A percentile compares a stretch with the other conserved stretches of the same genome.
Conservation (phyloP, 2,329 filamentous ascomycete species). For the Calonectria honghensis region DNA sequence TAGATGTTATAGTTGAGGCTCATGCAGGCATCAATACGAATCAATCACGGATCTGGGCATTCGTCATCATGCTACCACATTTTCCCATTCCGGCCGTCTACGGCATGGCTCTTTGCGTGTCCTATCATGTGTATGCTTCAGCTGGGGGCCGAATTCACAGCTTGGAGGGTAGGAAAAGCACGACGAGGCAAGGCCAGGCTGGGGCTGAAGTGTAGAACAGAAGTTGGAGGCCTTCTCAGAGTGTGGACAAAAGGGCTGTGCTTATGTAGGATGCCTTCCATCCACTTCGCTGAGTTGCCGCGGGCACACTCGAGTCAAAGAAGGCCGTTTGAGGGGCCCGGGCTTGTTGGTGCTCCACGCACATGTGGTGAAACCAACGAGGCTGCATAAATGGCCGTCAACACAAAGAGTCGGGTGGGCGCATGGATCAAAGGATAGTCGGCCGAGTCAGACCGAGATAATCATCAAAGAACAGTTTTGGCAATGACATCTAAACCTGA, state of each 20-base stretch:
- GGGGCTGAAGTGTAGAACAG: not conserved
- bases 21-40: not conserved
- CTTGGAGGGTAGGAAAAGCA: not conserved
- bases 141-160: constrained; percentile 1
- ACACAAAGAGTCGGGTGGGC: constrained; percentile 6
- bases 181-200: constrained; percentile 2
- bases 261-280: not conserved
- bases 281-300: not conserved
- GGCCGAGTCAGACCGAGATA: constrained; percentile 1
- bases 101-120: not conserved
- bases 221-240: not conserved
- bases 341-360: not conserved
- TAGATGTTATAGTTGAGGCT: constrained; percentile 1
- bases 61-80: not conserved
- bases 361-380: constrained; percentile 12
- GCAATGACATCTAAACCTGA: not conserved
- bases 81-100: not conserved
- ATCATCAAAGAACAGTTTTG: not conserved
- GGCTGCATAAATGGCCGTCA: not conserved
- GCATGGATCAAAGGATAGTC: constrained; percentile 16
- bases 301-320: not conserved
- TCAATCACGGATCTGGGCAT: not conserved
- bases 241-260: not conserved
- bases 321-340: not conserved
- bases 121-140: not conserved